phyloP scores from a whole-genome alignment of 192 early-diverging fungal genomes.

The Lunasporangiospora selenospora region DNA sequence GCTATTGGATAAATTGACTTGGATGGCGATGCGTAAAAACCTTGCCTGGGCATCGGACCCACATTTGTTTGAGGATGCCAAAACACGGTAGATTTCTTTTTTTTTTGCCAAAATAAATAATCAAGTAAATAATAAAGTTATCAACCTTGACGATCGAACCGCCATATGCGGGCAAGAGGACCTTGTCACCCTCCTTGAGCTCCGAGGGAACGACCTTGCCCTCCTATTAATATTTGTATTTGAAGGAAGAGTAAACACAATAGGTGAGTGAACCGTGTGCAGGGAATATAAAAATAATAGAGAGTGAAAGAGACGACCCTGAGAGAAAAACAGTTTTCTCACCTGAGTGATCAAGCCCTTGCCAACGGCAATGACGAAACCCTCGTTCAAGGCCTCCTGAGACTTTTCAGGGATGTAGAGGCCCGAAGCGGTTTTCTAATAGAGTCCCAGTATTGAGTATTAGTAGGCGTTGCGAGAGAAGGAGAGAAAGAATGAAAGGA shows the following conservation, averaged over 20 bases:
- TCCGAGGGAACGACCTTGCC: conserved; percentile 82
- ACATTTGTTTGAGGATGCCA: no score
- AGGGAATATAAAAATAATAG: no score
- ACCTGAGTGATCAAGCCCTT: conserved; percentile 86
- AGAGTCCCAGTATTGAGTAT: not conserved
- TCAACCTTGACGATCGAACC: conserved; percentile 93
- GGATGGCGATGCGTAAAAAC: no score
- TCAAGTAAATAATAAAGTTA: no score
- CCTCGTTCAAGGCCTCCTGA: conserved; percentile 98
- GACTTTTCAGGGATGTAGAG: conserved; percentile 99
- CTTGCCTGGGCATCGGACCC: no score
- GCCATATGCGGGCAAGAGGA: conserved; percentile 95
- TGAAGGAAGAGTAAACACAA: no score
- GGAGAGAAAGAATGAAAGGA: not conserved
- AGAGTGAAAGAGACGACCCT: no score
- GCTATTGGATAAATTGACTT: no score
- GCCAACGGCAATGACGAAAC: conserved; percentile 91
- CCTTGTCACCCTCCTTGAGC: conserved; percentile 91
- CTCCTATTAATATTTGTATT: no score
- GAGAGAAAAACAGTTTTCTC: conserved; percentile 25
- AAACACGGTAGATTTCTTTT: no score
- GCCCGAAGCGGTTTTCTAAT: conserved; percentile 92
- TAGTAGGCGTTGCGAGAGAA: not conserved
- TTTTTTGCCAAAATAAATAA: no score
- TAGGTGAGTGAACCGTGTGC: no score